Evolutionary conservation across 2,329 filamentous ascomycete species (phyloP).

Genomic region (Didymosphaeria variabile): DNA sequence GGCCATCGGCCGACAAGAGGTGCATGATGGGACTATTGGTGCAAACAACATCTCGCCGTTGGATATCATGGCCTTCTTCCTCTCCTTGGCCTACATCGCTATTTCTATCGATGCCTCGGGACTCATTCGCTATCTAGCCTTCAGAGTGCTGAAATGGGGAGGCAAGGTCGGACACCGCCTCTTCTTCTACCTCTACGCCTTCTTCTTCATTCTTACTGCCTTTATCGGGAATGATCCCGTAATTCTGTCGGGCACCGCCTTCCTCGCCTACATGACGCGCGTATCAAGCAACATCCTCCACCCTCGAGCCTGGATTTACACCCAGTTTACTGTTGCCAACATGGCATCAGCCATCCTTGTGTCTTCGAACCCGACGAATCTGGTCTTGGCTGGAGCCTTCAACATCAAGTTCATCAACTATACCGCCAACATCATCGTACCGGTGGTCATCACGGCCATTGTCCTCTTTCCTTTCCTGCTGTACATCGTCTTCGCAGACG

Average conservation of each 20-base stretch:
- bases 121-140: conserved; percentile 74
- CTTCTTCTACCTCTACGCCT: conserved; percentile 77
- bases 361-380: conserved; percentile 80
- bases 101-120: conserved; percentile 81
- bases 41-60: conserved; percentile 72
- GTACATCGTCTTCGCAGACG: conserved; percentile 73
- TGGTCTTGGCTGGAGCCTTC: conserved; percentile 77
- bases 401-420: conserved; percentile 76
- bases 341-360: conserved; percentile 79
- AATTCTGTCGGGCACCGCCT: conserved; percentile 77
- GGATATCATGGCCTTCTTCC: conserved; percentile 79
- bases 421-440: conserved; percentile 80
- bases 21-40: conserved; percentile 73
- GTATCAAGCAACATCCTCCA: conserved; percentile 77
- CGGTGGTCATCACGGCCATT: conserved; percentile 72
- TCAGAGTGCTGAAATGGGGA: conserved; percentile 73
- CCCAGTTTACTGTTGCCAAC: conserved; percentile 76
- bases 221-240: conserved; percentile 81
- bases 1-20: conserved; percentile 72
- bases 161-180: conserved; percentile 72
- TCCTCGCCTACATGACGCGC: conserved; percentile 79
- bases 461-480: conserved; percentile 75
- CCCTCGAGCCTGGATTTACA: conserved; percentile 76
- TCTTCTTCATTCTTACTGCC: conserved; percentile 73
- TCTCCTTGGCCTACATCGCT: conserved; percentile 78